Percentiles rank a stretch among this genome's conserved stretches.
These are phyloP conservation scores for Drechslerella coelobrocha DNA, from an alignment of 2,329 filamentous ascomycete species.

Conservation along the genomic window DNA sequence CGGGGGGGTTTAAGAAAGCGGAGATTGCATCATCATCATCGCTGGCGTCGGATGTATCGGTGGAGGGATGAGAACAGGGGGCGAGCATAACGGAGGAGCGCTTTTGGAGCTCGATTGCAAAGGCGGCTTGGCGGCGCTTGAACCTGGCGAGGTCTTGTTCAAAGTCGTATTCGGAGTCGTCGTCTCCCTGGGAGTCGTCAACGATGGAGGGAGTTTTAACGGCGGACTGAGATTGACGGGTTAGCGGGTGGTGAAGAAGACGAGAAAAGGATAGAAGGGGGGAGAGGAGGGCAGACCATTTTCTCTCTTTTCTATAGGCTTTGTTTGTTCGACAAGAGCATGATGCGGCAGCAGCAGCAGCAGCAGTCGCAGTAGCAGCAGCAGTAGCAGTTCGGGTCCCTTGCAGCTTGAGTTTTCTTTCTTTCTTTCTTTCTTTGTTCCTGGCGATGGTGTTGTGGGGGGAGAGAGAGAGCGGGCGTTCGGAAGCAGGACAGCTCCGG, in stretches of 20 bases:
- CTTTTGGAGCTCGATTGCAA: conserved; percentile 13
- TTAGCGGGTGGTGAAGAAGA: neutral
- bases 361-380: too few species aligned
- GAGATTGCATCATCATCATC: conserved; percentile 26
- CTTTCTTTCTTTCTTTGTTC: too few species aligned
- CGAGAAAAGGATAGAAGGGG: neutral
- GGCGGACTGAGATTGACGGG: neutral
- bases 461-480: too few species aligned
- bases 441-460: too few species aligned
- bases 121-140: conserved; percentile 6
- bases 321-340: neutral
- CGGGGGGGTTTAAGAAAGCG: conserved; percentile 18
- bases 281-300: neutral
- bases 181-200: conserved; percentile 34
- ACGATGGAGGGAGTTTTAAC: conserved; percentile 19
- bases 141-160: conserved; percentile 27
- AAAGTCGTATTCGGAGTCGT: conserved; percentile 40
- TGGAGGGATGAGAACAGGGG: neutral
- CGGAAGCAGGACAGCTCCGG: neutral
- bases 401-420: too few species aligned
- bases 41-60: neutral
- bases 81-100: conserved; percentile 1
- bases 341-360: too few species aligned
- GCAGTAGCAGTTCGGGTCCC: too few species aligned
- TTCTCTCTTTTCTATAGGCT: too few species aligned